Evolutionary conservation across 768 basidiomycete genomes (phyloP), one percentile per base, ranked within the genome.

Genomic region (Hortiboletus campestris): DNA sequence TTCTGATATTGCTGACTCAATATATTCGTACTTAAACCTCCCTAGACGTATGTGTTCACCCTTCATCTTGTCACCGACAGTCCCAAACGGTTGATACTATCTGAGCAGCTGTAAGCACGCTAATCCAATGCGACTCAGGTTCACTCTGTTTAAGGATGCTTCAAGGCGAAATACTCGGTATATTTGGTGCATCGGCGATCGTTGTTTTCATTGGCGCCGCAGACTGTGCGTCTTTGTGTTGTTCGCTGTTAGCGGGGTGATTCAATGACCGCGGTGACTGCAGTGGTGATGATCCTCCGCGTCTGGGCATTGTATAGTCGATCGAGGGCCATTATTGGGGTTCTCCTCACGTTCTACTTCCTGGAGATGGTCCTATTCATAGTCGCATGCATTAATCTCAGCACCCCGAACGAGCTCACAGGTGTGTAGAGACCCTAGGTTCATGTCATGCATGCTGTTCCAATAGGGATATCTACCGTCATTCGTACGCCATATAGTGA

Each of bases 251-350:
- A 25, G 19, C 8, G 6, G 22, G 7, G 10, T 6, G 25, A n/a
- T n/a, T n/a, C n/a, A 14, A 38, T 29, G 25, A 49, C 16, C 2
- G 3, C 3, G n/a, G 7, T 31, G 25, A 48, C 17, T 46, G 11
- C 11, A 60, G 61, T 63, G 46, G 41, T 31, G 8, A 63, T 63
- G 61, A 52, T 63, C 25, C 50, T 64, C 11, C 62, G 57, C 34
- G 43, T 63, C 20, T 63, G 57, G 52, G 57, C 46, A 39, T 20
- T 62, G 34, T 60, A 62, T 28, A 4, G 11, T 12, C 41, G 20
- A 7, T 62, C 62, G 6, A 60, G 32, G 35, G 31, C 52, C 13
- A 29, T 63, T 5, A 53, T 63, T 20, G 35, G 47, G 2, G 19
- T 45, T 14, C 62, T 64, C 28, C 57, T 64, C 19, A 10, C 41